phyloP scores from a whole-genome alignment of 2,329 filamentous ascomycete genomes.

The Aspergillus aculeatinus region DNA sequence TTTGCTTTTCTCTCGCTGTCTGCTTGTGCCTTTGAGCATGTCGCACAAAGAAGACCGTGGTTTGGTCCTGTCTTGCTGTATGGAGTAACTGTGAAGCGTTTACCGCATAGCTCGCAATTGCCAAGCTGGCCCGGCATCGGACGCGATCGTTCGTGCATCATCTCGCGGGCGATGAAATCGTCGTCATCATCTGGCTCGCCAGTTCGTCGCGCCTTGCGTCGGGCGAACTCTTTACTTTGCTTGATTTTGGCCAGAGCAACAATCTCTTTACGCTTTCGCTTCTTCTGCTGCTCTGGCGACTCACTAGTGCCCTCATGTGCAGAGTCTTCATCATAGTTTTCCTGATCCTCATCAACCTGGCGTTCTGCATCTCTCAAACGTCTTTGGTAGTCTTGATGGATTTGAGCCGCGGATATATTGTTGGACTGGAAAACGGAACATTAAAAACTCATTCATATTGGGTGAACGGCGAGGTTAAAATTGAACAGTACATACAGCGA shows the following conservation, averaged over 20 bases:
- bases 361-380: constrained; percentile 52
- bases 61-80: constrained; percentile 79
- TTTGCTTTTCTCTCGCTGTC: constrained; percentile 62
- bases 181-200: constrained; percentile 48
- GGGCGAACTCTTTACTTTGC: constrained; percentile 52
- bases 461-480: too few species aligned
- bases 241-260: constrained; percentile 48
- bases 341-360: constrained; percentile 30
- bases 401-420: constrained; percentile 65
- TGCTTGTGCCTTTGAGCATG: constrained; percentile 73
- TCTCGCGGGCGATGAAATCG: constrained; percentile 48
- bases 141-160: constrained; percentile 56
- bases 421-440: constrained; percentile 49
- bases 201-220: constrained; percentile 43
- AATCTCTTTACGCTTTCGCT: constrained; percentile 57
- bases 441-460: not conserved
- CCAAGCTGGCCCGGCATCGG: constrained; percentile 81
- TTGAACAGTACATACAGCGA: constrained; percentile 52
- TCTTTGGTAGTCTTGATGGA: constrained; percentile 58
- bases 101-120: constrained; percentile 81
- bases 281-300: constrained; percentile 49
- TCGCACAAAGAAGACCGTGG: constrained; percentile 81
- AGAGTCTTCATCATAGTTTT: constrained; percentile 32
- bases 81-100: constrained; percentile 87
- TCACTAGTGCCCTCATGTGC: constrained; percentile 38